Base-by-base conservation (phyloP, 768 basidiomycete genomes). In the Fomitopsis serialis region DNA sequence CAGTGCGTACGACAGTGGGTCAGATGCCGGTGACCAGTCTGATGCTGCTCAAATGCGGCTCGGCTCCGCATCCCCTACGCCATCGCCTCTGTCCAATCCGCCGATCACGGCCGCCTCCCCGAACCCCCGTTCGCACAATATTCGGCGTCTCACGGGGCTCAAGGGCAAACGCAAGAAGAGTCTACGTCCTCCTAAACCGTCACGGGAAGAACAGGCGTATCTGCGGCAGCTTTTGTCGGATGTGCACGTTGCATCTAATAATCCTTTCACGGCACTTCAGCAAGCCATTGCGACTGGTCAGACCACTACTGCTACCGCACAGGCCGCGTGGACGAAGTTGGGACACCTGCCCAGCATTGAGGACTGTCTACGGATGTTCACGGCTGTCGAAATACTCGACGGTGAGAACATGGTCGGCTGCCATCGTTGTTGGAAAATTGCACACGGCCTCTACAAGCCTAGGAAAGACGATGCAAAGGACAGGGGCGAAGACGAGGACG, bases 361-460 rank as follows among this genome's bases (percentile, higher is more conserved):
- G 61, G 92, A 94, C 53, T 92, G 89, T 58, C 69, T 96, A 54
- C 76, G 84, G 57, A 77, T 89, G 72, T 98, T 98, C 70, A 97
- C 94, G 0, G 78, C 87, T 3, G 94, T 97, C n/a, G 95, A 98
- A 62, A 80, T 91, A 7, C 72, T 98, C 32, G 90, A 97, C 60
- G 92, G 92, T 0, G 95, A 97, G 61, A 97, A 98, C 61, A 87
- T 85, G 73, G 94, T 97, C 50, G 93, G 93, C 0, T 98, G 95
- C 66, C 79, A 87, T 58, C 78, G 87, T 48, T 98, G 95, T 70
- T 98, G 95, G 95, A 94, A 92, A 74, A 84, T 92, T 34, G 83
- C 81, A 52, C 82, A 92, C 63, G 87, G 88, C 17, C 67, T 77
- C 53, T 80, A 84, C 58, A 66, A 71, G 44, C 70, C 70, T 0